Conservation (phyloP, 129 eudicot genomes). For the Heracleum sosnowskyi region DNA sequence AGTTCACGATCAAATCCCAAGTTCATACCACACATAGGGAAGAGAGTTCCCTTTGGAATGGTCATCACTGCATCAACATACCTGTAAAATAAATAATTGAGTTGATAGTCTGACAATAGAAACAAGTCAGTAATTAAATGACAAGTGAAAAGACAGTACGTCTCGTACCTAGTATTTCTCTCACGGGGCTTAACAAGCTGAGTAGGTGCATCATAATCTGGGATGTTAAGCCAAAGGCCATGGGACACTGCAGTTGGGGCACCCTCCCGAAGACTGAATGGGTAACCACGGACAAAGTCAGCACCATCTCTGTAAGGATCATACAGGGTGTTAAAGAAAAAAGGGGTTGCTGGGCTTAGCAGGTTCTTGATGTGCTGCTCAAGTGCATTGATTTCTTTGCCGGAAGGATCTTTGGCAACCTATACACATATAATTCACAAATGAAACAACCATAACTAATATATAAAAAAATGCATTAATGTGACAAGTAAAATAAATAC, state of each 20-base stretch:
- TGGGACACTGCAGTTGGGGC: constrained; percentile 54
- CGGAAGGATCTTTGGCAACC: constrained; percentile 60
- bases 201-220: constrained; percentile 64
- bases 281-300: constrained; percentile 65
- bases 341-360: constrained; percentile 43
- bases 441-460: background rate
- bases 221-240: constrained; percentile 63
- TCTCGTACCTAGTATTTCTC: constrained; percentile 44
- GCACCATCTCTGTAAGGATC: constrained; percentile 61
- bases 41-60: constrained; percentile 53
- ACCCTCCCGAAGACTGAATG: constrained; percentile 60
- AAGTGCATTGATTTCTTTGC: constrained; percentile 51
- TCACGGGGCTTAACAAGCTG: constrained; percentile 61
- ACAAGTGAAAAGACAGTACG: background rate
- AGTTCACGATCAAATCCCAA: constrained; percentile 51
- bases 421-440: constrained; percentile 2
- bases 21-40: constrained; percentile 67
- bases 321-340: constrained; percentile 59
- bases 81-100: constrained; percentile 18
- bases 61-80: constrained; percentile 57
- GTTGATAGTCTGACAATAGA: background rate
- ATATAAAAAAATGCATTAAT: background rate
- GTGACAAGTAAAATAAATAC: background rate
- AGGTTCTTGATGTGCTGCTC: constrained; percentile 60
- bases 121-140: background rate